Base-by-base conservation (phyloP, 306 rosid species). In the Acmispon strigosus region DNA sequence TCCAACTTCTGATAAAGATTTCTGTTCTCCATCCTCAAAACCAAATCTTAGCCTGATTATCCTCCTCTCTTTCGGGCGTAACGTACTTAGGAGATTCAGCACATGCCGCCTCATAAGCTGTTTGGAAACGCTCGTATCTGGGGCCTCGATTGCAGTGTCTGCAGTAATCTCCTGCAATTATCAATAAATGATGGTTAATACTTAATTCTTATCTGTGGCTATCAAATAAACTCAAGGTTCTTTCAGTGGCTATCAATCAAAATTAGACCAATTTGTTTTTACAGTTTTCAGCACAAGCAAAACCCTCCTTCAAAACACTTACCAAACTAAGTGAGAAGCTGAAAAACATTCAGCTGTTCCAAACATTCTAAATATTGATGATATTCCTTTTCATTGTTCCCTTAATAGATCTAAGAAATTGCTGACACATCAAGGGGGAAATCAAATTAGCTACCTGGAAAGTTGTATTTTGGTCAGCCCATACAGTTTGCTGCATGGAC, bases 31-130 rank as follows among this genome's bases (percentile, higher is more conserved):
- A 58, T 87, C 96, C 56, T 78, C 90, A 14, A 93, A 83, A 34
- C 98, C 98, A 32, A 72, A 94, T 77, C 96, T 80, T 75, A 94
- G 76, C 84, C 87, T 81, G 70, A 94, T 84, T 61, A 90, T 87
- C 82, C 69, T 85, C 66, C 90, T 84, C 75, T 93, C 96, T 56
- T 85, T 90, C 11, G 86, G 83, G 75, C 75, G 86, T 63, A 94
- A 82, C 67, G 27, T 44, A 27, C 69, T 66, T 22, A 90, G 74
- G 66, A 89, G 84, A 76, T 76, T 74, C 44, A 83, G 86, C 22
- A 86, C 90, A 66, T 94, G 97, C 53, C 80, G 85, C 76, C 97
- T 83, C 97, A 93, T 93, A 47, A 90, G 79, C 76, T 88, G 89
- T 83, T 82, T 93, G 13, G 76, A 70, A 44, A 88, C 92, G 27